phyloP scores from a whole-genome alignment of 2,329 filamentous ascomycete genomes.

The Paecilomyces sp. region DNA sequence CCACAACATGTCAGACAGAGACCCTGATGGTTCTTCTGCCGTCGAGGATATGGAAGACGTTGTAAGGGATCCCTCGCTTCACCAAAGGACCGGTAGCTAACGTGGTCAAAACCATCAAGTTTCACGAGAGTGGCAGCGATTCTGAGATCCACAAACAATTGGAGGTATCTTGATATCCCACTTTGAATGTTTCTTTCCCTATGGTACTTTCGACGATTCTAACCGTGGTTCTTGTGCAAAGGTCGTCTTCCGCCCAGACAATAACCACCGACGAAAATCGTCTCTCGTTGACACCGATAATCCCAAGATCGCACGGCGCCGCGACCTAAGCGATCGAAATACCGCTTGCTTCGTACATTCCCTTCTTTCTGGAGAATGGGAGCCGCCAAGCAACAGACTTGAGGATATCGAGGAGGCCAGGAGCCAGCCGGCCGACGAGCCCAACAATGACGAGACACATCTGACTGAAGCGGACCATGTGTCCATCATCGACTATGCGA shows the following conservation, averaged over 20 bases:
- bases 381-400: constrained; percentile 8
- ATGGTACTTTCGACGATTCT: neutral
- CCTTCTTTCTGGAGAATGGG: constrained; percentile 41
- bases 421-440: constrained; percentile 9
- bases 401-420: constrained; percentile 10
- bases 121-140: constrained; percentile 27
- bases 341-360: constrained; percentile 58
- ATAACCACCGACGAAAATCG: constrained; percentile 51
- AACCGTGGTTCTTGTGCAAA: constrained; percentile 17
- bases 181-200: neutral
- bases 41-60: constrained; percentile 4
- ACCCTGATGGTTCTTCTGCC: constrained; percentile 2
- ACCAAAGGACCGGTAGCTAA: neutral
- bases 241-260: constrained; percentile 51
- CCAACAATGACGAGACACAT: constrained; percentile 12
- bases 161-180: constrained; percentile 20
- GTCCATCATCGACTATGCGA: constrained; percentile 18
- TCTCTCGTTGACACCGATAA: constrained; percentile 46
- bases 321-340: constrained; percentile 25
- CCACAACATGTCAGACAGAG: neutral
- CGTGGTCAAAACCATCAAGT: constrained; percentile 11
- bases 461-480: constrained; percentile 14
- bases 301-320: constrained; percentile 28
- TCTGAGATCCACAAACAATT: constrained; percentile 25
- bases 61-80: neutral